Conservation (phyloP, 202 grass and related monocot genomes). For the Setaria viridis region DNA sequence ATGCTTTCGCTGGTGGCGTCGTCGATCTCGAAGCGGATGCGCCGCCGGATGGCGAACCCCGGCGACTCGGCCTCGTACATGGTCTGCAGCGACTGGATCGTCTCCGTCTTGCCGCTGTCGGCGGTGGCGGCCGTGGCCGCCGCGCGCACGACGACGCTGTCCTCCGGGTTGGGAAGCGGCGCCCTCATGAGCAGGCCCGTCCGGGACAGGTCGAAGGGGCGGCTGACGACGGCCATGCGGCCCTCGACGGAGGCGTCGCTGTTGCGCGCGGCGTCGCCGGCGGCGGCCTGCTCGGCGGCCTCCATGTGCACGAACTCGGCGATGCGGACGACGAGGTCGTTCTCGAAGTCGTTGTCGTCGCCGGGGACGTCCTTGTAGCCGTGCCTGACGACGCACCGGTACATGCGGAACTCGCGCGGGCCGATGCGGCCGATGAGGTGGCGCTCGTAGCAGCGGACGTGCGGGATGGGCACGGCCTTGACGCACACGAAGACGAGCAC, state of each 20-base stretch:
- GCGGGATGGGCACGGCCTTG: conserved; percentile 70
- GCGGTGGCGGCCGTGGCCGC: neutral
- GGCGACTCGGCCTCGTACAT: conserved; percentile 69
- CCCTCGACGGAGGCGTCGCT: conserved; percentile 58
- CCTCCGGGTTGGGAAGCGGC: conserved; percentile 17
- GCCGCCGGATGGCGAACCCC: conserved; percentile 36
- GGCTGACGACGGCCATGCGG: conserved; percentile 64
- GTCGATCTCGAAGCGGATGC: conserved; percentile 59
- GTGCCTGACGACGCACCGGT: conserved; percentile 74
- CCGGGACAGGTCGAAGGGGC: conserved; percentile 35
- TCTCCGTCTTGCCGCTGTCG: conserved; percentile 52
- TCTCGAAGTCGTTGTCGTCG: conserved; percentile 84
- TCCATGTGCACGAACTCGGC: conserved; percentile 85
- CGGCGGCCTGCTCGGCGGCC: conserved; percentile 42
- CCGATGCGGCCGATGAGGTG: conserved; percentile 79
- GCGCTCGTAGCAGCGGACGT: conserved; percentile 61
- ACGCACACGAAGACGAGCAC: conserved; percentile 79
- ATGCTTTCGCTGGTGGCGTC: conserved; percentile 8
- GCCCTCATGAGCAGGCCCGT: conserved; percentile 46
- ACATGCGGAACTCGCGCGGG: conserved; percentile 67
- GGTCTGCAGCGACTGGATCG: conserved; percentile 55
- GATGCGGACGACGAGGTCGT: conserved; percentile 73
- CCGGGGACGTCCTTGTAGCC: conserved; percentile 76
- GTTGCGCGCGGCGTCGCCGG: neutral
- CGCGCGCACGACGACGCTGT: conserved; percentile 44